phyloP scores from a whole-genome alignment of 2,329 filamentous ascomycete genomes.

The Cryphonectria japonica region DNA sequence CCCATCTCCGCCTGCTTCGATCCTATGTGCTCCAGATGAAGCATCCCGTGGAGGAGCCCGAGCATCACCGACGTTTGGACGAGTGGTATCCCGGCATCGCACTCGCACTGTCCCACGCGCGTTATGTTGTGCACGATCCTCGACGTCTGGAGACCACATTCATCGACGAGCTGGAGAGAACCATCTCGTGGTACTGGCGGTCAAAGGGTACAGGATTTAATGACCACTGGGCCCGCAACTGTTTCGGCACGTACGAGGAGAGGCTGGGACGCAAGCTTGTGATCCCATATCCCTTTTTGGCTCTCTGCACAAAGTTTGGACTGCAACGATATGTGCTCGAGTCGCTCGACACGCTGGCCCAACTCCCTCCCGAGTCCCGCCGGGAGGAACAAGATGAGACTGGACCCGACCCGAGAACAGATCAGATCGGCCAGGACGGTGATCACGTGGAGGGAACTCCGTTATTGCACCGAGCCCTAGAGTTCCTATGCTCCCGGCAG shows the following conservation, averaged over 20 bases:
- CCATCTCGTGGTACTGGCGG: slow-evolving; percentile 40
- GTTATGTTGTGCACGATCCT: slow-evolving; percentile 34
- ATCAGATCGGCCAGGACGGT: not conserved
- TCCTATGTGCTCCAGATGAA: slow-evolving; percentile 42
- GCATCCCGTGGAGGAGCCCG: slow-evolving; percentile 39
- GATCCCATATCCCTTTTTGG: slow-evolving; percentile 36
- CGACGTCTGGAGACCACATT: slow-evolving; percentile 28
- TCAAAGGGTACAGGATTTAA: slow-evolving; percentile 33
- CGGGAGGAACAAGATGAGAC: not conserved
- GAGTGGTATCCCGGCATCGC: slow-evolving; percentile 46
- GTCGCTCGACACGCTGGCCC: slow-evolving; percentile 29
- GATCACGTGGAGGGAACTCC: slow-evolving; percentile 32
- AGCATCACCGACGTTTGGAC: slow-evolving; percentile 43
- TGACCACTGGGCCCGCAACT: slow-evolving; percentile 41
- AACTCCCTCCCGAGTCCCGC: not conserved
- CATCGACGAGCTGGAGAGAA: slow-evolving; percentile 37
- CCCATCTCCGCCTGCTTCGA: slow-evolving; percentile 39
- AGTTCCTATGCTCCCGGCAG: slow-evolving; percentile 41
- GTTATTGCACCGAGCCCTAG: slow-evolving; percentile 39
- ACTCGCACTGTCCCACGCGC: slow-evolving; percentile 43
- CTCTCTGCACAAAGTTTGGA: slow-evolving; percentile 40
- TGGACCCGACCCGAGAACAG: not conserved
- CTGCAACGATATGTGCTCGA: slow-evolving; percentile 36
- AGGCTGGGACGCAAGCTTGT: slow-evolving; percentile 13
- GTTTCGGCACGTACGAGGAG: slow-evolving; percentile 32